Base-by-base conservation (phyloP, 495 filamentous ascomycete species). In the Halenospora varia region DNA sequence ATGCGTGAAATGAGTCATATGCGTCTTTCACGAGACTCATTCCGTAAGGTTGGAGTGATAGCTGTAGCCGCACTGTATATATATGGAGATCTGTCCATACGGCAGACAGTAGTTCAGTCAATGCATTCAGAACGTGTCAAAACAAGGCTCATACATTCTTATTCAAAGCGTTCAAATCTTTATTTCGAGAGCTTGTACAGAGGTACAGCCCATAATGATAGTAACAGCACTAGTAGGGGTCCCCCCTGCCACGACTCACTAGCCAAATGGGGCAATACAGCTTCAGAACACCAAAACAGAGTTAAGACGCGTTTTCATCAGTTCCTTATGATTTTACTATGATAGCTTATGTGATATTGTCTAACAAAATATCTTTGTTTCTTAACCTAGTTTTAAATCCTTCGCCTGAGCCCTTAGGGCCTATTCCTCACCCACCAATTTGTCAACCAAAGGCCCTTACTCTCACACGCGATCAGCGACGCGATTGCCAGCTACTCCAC, bases 251-350 rank as follows among this genome's bases (percentile, higher is more conserved):
- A 6, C 22, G 10, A 20, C 48, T 6, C 48, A n/a, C 25, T 50
- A 25, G 6, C 48, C 25, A 6, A 50, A 50, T 50, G 4, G 24
- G 48, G 48, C 19, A 20, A 19, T 20, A 50, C n/a, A 25, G 48
- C 48, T 20, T 25, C 48, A 50, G 24, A 50, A 50, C 48, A 50
- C 48, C 48, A 50, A 50, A 50, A 50, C 48, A 50, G 3, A n/a
- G 8, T 9, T 24, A 6, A n/a, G 20, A 50, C 48, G 48, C 48
- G 48, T 50, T 50, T 45, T n/a, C 42, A 45, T 45, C 48, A 15
- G 6, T 8, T 29, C 6, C 48, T 50, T 50, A 29, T 20, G 25
- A 13, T 50, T 50, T 50, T 24, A 25, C 48, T 50, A 29, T 10
- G 10, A 25, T 50, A 24, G 25, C 24, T 50, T 29, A 50, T 25